Evolutionary conservation across 1,284 basidiomycete species (phyloP).

Genomic region (Ganoderma resinaceum): DNA sequence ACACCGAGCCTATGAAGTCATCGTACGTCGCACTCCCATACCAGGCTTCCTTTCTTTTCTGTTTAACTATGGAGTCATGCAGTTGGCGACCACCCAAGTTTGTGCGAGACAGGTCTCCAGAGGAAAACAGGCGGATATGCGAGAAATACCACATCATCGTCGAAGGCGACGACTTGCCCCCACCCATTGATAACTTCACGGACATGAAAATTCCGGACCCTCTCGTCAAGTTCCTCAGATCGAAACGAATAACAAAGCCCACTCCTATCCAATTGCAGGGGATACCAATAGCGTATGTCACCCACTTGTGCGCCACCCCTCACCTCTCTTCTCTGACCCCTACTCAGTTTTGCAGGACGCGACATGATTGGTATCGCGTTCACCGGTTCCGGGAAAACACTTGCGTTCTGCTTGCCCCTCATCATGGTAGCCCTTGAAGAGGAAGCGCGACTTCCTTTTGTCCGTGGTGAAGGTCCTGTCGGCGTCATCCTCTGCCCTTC

Average conservation of each 20-base stretch:
- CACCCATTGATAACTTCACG: slow-evolving; percentile 91
- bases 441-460: slow-evolving; percentile 89
- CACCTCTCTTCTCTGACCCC: slow-evolving; percentile 12
- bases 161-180: slow-evolving; percentile 93
- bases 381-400: slow-evolving; percentile 76
- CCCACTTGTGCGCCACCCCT: neutral
- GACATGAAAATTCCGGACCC: slow-evolving; percentile 98
- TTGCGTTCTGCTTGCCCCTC: slow-evolving; percentile 92
- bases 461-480: slow-evolving; percentile 94
- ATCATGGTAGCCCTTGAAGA: slow-evolving; percentile 96
- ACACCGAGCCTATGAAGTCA: slow-evolving; percentile 87
- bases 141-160: slow-evolving; percentile 93
- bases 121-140: slow-evolving; percentile 78
- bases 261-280: slow-evolving; percentile 99
- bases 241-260: slow-evolving; percentile 86
- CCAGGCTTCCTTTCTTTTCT: slow-evolving; percentile 11
- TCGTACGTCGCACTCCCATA: slow-evolving; percentile 56
- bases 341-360: slow-evolving; percentile 81
- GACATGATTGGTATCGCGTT: slow-evolving; percentile 95
- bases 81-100: slow-evolving; percentile 92
- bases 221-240: slow-evolving; percentile 83
- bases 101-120: slow-evolving; percentile 74
- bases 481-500: slow-evolving; percentile 96
- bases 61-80: neutral
- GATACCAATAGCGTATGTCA: slow-evolving; percentile 87